Percentiles rank a stretch among this genome's conserved stretches.
phyloP scores from a whole-genome alignment of 345 rosid species.

The Eucalyptus lansdowneana region DNA sequence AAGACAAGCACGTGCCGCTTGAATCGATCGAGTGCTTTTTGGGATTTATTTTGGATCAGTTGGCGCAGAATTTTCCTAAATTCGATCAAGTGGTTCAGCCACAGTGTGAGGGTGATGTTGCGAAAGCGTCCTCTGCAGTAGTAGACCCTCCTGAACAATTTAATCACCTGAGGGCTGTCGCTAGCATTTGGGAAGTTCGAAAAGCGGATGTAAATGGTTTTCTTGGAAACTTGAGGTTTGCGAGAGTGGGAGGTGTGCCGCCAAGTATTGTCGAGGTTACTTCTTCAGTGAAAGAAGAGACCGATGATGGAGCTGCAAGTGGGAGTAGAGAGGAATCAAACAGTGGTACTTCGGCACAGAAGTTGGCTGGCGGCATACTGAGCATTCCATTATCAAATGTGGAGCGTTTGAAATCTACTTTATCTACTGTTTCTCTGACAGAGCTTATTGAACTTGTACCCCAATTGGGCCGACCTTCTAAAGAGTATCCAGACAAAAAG shows the following conservation, averaged over 20 bases:
- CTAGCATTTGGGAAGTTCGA: slow-evolving; percentile 69
- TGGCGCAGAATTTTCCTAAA: slow-evolving; percentile 54
- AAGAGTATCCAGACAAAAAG: slow-evolving; percentile 93
- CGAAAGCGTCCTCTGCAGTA: slow-evolving; percentile 7
- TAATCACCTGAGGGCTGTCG: slow-evolving; percentile 35
- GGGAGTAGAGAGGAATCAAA: slow-evolving; percentile 44
- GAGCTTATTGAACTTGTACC: slow-evolving; percentile 90
- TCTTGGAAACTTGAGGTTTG: slow-evolving; percentile 76
- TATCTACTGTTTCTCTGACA: slow-evolving; percentile 63
- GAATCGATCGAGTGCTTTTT: slow-evolving; percentile 46
- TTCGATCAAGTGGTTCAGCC: slow-evolving; percentile 41
- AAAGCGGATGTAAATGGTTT: slow-evolving; percentile 70
- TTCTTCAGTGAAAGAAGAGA: slow-evolving; percentile 43
- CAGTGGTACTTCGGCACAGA: slow-evolving; percentile 42
- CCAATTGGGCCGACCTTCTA: slow-evolving; percentile 61
- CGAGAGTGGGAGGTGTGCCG: slow-evolving; percentile 83
- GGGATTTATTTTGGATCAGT: slow-evolving; percentile 42
- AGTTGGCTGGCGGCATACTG: slow-evolving; percentile 58
- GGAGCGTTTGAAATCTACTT: slow-evolving; percentile 77
- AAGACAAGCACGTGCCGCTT: slow-evolving; percentile 21
- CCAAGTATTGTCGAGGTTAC: slow-evolving; percentile 68
- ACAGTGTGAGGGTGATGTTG: slow-evolving; percentile 12
- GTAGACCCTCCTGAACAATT: slow-evolving; percentile 7
- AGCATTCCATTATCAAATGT: slow-evolving; percentile 89
- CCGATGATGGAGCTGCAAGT: slow-evolving; percentile 29